Conservation (phyloP, 2,329 filamentous ascomycete species). For the Fusarium oligoseptatum region DNA sequence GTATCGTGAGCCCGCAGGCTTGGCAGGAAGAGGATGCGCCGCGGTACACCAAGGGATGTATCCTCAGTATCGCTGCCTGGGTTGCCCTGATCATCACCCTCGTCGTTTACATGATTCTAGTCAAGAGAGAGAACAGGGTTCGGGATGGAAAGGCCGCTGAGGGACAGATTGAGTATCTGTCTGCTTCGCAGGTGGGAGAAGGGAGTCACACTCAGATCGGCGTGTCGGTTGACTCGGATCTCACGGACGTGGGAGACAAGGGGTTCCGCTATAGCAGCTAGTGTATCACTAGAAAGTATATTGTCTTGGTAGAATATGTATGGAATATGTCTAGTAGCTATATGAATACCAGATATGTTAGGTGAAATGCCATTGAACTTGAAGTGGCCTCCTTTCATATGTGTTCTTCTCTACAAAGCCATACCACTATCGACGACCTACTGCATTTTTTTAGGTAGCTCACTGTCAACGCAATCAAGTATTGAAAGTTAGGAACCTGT, state of each 20-base stretch:
- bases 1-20: slow-evolving; percentile 42
- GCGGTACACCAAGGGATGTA: slow-evolving; percentile 38
- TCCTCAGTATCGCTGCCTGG: slow-evolving; percentile 38
- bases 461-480: background rate
- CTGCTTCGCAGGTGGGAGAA: slow-evolving; percentile 4
- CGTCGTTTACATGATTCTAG: slow-evolving; percentile 8
- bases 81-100: slow-evolving; percentile 22
- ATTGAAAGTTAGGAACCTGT: background rate
- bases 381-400: background rate
- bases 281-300: background rate
- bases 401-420: background rate
- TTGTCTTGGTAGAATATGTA: background rate
- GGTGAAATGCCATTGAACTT: background rate
- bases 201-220: slow-evolving; percentile 17
- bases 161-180: slow-evolving; percentile 7
- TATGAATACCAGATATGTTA: background rate
- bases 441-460: background rate
- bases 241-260: slow-evolving; percentile 44
- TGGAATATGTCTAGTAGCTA: background rate
- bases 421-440: background rate
- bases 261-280: slow-evolving; percentile 43
- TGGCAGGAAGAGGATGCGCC: slow-evolving; percentile 42
- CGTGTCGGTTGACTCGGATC: slow-evolving; percentile 30
- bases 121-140: slow-evolving; percentile 18
- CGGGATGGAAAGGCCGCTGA: slow-evolving; percentile 25